Evolutionary conservation across 345 rosid species (phyloP).

Genomic region (Citrus maxima): DNA sequence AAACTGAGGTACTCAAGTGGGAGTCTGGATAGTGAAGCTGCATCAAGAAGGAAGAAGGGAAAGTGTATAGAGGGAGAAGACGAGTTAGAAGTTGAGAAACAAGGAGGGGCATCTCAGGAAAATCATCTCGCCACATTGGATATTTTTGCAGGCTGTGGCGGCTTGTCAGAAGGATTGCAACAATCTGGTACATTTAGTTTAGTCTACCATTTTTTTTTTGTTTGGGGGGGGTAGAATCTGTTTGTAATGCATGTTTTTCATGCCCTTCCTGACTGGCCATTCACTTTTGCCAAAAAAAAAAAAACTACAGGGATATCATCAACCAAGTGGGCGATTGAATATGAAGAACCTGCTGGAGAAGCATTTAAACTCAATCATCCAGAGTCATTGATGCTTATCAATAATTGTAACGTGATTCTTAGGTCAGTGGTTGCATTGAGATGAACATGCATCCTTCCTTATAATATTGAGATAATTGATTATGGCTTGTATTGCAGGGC

Average conservation of each 20-base stretch:
- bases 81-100: conserved; percentile 31
- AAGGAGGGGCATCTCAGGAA: conserved; percentile 29
- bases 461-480: conserved; percentile 8
- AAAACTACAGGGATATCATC: conserved; percentile 51
- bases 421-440: conserved; percentile 27
- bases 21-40: conserved; percentile 35
- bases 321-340: conserved; percentile 91
- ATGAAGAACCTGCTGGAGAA: conserved; percentile 86
- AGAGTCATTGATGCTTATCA: conserved; percentile 55
- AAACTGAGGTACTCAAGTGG: conserved; percentile 48
- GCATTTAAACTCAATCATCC: conserved; percentile 76
- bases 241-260: background rate
- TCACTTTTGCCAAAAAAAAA: background rate
- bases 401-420: conserved; percentile 88
- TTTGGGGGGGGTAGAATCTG: background rate
- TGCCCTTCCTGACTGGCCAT: background rate
- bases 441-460: background rate
- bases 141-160: conserved; percentile 91
- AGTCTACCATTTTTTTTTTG: background rate
- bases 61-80: conserved; percentile 58
- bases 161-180: conserved; percentile 68
- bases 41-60: conserved; percentile 70
- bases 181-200: conserved; percentile 42
- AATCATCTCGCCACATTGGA: conserved; percentile 58
- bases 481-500: conserved; percentile 48